phyloP scores from a whole-genome alignment of 306 rosid genomes.

The Spatholobus suberectus region DNA sequence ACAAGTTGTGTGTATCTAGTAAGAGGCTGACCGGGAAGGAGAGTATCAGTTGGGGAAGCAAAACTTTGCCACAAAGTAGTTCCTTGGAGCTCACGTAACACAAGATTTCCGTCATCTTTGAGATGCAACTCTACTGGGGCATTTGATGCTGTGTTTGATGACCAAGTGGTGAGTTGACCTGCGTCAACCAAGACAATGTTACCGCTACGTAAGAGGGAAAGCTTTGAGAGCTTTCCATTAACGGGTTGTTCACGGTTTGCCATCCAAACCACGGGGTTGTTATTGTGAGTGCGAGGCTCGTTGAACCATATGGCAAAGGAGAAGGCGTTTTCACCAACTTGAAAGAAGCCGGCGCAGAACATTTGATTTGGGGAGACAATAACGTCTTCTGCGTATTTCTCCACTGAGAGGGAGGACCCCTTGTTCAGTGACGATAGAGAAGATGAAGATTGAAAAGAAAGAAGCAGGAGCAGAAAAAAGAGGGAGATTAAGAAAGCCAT shows the following conservation, averaged over 20 bases:
- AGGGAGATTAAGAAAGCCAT: not conserved
- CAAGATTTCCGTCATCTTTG: slow-evolving; percentile 52
- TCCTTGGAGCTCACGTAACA: slow-evolving; percentile 1
- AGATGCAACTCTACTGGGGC: slow-evolving; percentile 8
- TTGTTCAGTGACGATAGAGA: not conserved
- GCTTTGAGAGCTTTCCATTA: slow-evolving; percentile 47
- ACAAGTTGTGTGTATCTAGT: slow-evolving; percentile 44
- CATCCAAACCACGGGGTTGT: slow-evolving; percentile 48
- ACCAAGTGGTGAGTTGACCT: slow-evolving; percentile 28
- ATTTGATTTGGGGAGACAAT: slow-evolving; percentile 7
- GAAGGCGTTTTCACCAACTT: slow-evolving; percentile 10
- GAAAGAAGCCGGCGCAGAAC: slow-evolving; percentile 35
- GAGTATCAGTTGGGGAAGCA: slow-evolving; percentile 50
- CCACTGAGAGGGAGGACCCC: slow-evolving; percentile 38
- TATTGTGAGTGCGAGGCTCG: not conserved
- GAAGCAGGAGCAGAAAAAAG: not conserved
- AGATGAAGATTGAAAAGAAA: not conserved
- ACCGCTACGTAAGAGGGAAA: slow-evolving; percentile 38
- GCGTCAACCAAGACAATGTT: slow-evolving; percentile 47
- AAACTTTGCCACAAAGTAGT: slow-evolving; percentile 53
- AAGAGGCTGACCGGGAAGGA: slow-evolving; percentile 51
- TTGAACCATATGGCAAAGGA: slow-evolving; percentile 41
- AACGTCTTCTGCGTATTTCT: slow-evolving; percentile 16
- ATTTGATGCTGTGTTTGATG: slow-evolving; percentile 33
- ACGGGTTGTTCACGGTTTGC: slow-evolving; percentile 54